These are phyloP conservation scores for Parsonsia alboflavescens DNA, from an alignment of 257 asterid genomes.

Conservation along the genomic window DNA sequence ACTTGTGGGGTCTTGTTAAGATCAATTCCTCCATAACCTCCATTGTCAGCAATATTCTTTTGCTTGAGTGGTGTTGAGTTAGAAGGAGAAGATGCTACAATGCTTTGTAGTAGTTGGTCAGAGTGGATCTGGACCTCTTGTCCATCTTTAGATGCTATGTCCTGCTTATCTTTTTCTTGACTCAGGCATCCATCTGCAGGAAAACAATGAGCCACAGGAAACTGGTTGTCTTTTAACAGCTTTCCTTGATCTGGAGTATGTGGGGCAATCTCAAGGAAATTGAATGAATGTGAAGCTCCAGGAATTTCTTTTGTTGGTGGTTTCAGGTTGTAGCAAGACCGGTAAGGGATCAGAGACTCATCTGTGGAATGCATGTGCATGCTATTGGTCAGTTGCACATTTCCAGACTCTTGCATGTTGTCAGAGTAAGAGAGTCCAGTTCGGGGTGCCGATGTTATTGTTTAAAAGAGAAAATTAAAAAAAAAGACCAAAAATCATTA, in stretches of 20 bases:
- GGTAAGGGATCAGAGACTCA: constrained; percentile 29
- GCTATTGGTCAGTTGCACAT: not conserved
- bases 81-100: constrained; percentile 29
- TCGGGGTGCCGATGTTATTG: not conserved
- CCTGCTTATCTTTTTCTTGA: constrained; percentile 34
- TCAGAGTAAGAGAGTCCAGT: not conserved
- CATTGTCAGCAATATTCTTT: constrained; percentile 24
- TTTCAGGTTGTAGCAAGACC: constrained; percentile 16
- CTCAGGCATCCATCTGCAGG: constrained; percentile 24
- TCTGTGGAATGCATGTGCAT: constrained; percentile 33
- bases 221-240: constrained; percentile 34
- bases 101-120: constrained; percentile 22
- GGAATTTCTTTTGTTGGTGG: constrained; percentile 29
- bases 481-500: not conserved
- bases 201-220: constrained; percentile 27
- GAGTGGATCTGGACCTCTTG: constrained; percentile 26
- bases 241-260: constrained; percentile 53
- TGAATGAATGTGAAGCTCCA: constrained; percentile 30
- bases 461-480: not conserved
- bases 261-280: constrained; percentile 43
- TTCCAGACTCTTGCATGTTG: not conserved
- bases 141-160: constrained; percentile 20
- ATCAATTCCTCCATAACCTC: constrained; percentile 45
- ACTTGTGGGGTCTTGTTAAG: constrained; percentile 64
- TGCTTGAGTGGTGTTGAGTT: constrained; percentile 27